Evolutionary conservation across 2,329 filamentous ascomycete species (phyloP), one percentile per base, ranked within the genome.

Genomic region (Exophiala sp.): DNA sequence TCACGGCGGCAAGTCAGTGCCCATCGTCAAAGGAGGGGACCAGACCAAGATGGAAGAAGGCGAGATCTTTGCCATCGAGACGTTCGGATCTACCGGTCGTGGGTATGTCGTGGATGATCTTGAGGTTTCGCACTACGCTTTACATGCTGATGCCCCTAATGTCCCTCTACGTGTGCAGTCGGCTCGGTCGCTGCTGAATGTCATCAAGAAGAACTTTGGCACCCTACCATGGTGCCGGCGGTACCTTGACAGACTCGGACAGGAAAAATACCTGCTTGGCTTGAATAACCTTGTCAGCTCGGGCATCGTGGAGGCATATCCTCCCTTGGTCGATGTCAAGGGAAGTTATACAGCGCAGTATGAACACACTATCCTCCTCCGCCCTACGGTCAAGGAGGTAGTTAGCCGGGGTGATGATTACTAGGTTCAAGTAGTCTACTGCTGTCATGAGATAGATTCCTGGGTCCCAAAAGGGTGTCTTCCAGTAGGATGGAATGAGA

Each of bases 41-140:
- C 82, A 84, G 66, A 94, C 88, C 45, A 95, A 95, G 77, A 97
- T 97, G 91, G 90, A 96, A 72, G 91, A 96, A 70, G 89, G 89
- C 35, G 90, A 97, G 65, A 83, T 89, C 14, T 97, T 94, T 68
- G 90, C 90, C 58, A 95, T 96, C 61, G 90, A 96, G 73, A 96
- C 90, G 0, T 96, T 96, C 68, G 91, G 90, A 53, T 93, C 85
- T 66, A 96, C 90, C 18, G 91, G 90, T 57, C 90, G 88, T 66
- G 90, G 89, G 58, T 86, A 87, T 64, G 87, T 95, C 49, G 75
- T 81, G 58, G 89, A 96, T 64, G 88, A 95, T 70, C 85, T 82
- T 68, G 90, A 95, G 74, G 81, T 82, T 14, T 95, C 88, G 37
- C 89, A 95, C 69, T 97, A 96, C 63, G 89, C 88, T 39, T 82